phyloP scores from a whole-genome alignment of 139 green algal genomes.

The Ulvella scutata region DNA sequence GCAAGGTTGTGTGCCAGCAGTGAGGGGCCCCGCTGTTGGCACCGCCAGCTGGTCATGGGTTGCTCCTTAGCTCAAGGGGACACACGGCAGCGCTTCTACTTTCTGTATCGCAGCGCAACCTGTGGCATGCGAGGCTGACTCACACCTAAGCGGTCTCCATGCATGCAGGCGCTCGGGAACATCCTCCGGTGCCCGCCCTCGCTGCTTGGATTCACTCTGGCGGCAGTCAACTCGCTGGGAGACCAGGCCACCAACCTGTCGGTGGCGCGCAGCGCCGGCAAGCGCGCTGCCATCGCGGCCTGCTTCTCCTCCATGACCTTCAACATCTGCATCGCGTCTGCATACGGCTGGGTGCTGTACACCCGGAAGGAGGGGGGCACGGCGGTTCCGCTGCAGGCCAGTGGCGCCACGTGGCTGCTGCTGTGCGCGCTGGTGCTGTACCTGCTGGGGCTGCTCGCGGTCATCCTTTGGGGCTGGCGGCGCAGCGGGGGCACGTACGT shows the following conservation, averaged over 20 bases:
- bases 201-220: neutral
- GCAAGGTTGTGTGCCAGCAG: too few species aligned
- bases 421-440: neutral
- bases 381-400: neutral
- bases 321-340: conserved; percentile 3
- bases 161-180: neutral
- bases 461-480: neutral
- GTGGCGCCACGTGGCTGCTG: neutral
- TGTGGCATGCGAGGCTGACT: too few species aligned
- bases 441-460: neutral
- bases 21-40: too few species aligned
- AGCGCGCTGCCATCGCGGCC: neutral
- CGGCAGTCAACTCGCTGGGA: neutral
- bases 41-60: too few species aligned
- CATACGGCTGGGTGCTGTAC: neutral
- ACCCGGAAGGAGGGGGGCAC: neutral
- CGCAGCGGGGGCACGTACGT: too few species aligned
- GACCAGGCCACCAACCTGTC: conserved; percentile 1
- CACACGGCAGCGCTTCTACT: too few species aligned
- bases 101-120: too few species aligned
- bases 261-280: neutral
- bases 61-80: too few species aligned
- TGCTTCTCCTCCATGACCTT: conserved; percentile 1
- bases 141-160: too few species aligned
- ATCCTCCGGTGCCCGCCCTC: neutral